Percentiles rank a stretch among this genome's conserved stretches.
These are phyloP conservation scores for Nemania abortiva DNA, from an alignment of 2,329 filamentous ascomycete species.

Conservation along the genomic window DNA sequence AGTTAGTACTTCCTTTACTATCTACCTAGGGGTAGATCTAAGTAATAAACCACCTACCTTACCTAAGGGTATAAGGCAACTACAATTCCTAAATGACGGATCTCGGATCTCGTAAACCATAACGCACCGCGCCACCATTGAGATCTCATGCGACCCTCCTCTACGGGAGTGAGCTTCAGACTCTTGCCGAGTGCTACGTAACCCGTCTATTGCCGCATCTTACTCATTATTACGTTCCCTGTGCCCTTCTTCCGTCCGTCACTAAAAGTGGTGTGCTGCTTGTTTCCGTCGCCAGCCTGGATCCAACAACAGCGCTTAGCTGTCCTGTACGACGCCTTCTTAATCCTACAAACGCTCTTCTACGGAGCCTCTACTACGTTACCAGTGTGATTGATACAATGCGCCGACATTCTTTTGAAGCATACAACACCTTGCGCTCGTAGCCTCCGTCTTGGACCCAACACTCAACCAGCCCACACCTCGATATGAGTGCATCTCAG, in stretches of 20 bases:
- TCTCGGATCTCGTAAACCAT: constrained; percentile 15
- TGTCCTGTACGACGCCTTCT: constrained; percentile 32
- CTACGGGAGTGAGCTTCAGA: constrained; percentile 8
- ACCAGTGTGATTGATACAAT: constrained; percentile 24
- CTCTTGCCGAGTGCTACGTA: constrained; percentile 19
- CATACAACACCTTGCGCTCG: constrained; percentile 10
- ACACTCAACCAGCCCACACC: constrained; percentile 21
- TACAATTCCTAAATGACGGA: constrained; percentile 21
- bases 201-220: constrained; percentile 9
- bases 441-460: constrained; percentile 22
- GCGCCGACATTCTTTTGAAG: constrained; percentile 27
- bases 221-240: constrained; percentile 1
- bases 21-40: neutral
- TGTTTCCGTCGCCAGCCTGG: neutral
- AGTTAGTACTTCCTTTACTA: neutral
- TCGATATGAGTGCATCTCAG: constrained; percentile 61
- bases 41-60: neutral
- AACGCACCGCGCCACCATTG: constrained; percentile 4
- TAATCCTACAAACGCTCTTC: constrained; percentile 1
- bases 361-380: neutral
- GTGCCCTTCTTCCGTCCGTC: constrained; percentile 12
- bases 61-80: constrained; percentile 25
- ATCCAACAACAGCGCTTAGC: constrained; percentile 21
- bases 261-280: constrained; percentile 11
- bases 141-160: constrained; percentile 22